These are phyloP conservation scores for Euphorbia celastroides DNA, from an alignment of 441 rosid genomes.

Conservation along the genomic window DNA sequence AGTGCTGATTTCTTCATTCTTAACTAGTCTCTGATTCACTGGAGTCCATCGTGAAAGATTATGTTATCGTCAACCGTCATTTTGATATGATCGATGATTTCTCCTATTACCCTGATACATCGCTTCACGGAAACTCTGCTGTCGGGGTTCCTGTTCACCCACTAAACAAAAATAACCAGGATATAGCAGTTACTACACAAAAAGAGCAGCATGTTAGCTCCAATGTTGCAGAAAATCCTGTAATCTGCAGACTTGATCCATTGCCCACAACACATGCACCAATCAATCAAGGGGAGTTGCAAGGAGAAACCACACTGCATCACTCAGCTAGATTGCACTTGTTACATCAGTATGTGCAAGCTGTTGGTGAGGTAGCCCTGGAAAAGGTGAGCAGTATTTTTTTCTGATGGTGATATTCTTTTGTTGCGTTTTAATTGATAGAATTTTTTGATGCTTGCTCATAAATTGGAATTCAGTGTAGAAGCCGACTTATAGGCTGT, in stretches of 20 bases:
- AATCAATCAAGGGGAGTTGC: slow-evolving; percentile 39
- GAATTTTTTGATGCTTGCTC: slow-evolving; percentile 1
- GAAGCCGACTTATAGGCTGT: background rate
- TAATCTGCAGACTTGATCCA: slow-evolving; percentile 28
- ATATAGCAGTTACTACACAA: slow-evolving; percentile 27
- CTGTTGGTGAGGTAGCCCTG: slow-evolving; percentile 47
- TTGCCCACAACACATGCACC: slow-evolving; percentile 30
- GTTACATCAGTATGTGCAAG: slow-evolving; percentile 47
- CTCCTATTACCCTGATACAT: slow-evolving; percentile 51
- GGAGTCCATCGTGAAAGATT: slow-evolving; percentile 70
- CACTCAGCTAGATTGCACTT: slow-evolving; percentile 56
- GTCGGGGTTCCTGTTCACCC: slow-evolving; percentile 27
- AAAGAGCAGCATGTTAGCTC: slow-evolving; percentile 26
- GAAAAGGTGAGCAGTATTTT: slow-evolving; percentile 42
- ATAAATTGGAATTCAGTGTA: background rate
- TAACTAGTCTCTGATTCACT: slow-evolving; percentile 48
- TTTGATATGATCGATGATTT: slow-evolving; percentile 44
- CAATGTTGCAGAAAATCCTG: slow-evolving; percentile 23
- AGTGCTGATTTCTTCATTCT: slow-evolving; percentile 21
- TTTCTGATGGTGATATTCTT: background rate
- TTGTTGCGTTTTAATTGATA: background rate
- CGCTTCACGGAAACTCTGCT: slow-evolving; percentile 43
- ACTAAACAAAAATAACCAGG: slow-evolving; percentile 34
- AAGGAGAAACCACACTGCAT: slow-evolving; percentile 38
- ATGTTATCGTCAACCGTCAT: slow-evolving; percentile 62